Conservation (phyloP, 306 rosid genomes). For the Comarum palustre region DNA sequence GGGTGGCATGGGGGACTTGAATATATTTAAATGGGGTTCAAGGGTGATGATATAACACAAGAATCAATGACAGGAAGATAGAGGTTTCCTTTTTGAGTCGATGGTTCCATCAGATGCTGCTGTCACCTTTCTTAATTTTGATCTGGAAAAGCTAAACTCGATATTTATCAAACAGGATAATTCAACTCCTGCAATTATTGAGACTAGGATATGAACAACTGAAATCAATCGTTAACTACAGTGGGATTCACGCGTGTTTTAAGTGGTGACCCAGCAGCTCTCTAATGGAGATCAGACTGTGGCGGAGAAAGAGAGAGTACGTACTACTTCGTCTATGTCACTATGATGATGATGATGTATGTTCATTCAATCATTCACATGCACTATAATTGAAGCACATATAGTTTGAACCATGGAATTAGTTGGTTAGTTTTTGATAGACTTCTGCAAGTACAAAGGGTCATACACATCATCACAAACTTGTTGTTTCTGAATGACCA, state of each 20-base stretch:
- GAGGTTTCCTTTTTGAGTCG: constrained; percentile 10
- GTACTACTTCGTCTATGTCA: not conserved
- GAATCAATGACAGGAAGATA: constrained; percentile 19
- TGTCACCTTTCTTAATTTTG: not conserved
- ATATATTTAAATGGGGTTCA: not conserved
- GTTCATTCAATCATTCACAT: not conserved
- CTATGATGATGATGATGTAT: not conserved
- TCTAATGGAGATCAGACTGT: not conserved
- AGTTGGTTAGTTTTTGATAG: not conserved
- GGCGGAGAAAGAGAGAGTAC: constrained; percentile 7
- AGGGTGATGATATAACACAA: not conserved
- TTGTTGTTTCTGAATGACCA: too few species aligned
- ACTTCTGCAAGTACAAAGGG: not conserved
- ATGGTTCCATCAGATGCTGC: constrained; percentile 3
- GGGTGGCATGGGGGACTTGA: not conserved
- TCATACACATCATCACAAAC: too few species aligned
- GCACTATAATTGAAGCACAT: not conserved
- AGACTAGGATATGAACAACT: not conserved
- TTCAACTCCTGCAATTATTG: not conserved
- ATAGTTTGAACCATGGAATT: not conserved
- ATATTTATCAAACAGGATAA: not conserved
- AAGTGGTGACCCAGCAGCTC: constrained; percentile 13
- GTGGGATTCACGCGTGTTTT: constrained; percentile 6
- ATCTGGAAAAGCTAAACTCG: not conserved
- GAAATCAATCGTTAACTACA: not conserved